These are phyloP conservation scores for Paragyromitra xinjiangensis DNA, from an alignment of 495 filamentous ascomycete genomes.

Conservation along the genomic window DNA sequence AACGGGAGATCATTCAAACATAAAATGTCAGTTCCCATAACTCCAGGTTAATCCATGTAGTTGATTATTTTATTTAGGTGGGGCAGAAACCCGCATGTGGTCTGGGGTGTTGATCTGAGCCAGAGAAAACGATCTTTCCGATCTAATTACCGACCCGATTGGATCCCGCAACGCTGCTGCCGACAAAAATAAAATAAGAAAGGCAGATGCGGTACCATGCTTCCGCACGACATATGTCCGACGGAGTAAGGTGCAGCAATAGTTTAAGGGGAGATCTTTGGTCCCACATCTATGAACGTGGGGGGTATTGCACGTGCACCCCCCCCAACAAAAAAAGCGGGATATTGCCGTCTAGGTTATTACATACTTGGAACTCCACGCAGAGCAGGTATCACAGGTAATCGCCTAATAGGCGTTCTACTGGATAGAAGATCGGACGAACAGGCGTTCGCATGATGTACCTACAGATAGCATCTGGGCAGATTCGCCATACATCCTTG, in stretches of 20 bases:
- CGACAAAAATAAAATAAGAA: background rate
- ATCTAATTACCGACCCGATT: constrained; percentile 4
- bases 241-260: background rate
- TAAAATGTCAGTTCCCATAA: background rate
- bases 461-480: background rate
- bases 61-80: background rate
- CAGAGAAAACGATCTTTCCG: background rate
- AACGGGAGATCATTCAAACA: background rate
- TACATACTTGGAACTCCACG: background rate
- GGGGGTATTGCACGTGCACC: background rate
- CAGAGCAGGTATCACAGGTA: background rate
- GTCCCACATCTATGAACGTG: background rate
- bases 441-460: constrained; percentile 11
- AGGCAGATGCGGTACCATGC: constrained; percentile 1
- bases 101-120: background rate
- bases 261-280: constrained; percentile 12
- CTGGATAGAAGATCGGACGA: constrained; percentile 30
- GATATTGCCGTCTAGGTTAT: background rate
- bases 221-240: constrained; percentile 7
- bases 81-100: background rate
- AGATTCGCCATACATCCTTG: constrained; percentile 1
- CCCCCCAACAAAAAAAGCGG: background rate
- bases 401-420: background rate
- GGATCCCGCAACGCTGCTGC: background rate
- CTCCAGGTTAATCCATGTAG: background rate